A percentile compares a stretch with the other conserved stretches of the same genome.
These are phyloP conservation scores for Cochlearia excelsa DNA, from an alignment of 345 rosid species.

Conservation along the genomic window DNA sequence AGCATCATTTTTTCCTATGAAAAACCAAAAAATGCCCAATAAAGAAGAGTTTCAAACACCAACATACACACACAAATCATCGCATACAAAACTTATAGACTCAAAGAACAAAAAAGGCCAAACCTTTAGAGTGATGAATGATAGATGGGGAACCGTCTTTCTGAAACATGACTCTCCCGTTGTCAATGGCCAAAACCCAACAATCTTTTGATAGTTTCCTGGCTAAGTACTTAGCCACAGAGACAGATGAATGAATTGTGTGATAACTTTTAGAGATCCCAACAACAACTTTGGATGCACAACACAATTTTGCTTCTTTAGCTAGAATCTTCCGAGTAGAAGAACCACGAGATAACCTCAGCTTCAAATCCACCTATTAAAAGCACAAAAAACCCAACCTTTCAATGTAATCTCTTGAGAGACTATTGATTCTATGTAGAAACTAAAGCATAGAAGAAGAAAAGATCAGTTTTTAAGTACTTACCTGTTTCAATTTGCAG, in stretches of 20 bases:
- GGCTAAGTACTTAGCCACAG: slow-evolving; percentile 87
- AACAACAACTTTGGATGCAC: slow-evolving; percentile 60
- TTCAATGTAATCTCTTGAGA: slow-evolving; percentile 2
- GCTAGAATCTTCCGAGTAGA: slow-evolving; percentile 60
- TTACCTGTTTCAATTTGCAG: slow-evolving; percentile 93
- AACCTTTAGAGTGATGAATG: slow-evolving; percentile 46
- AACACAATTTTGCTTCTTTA: slow-evolving; percentile 63
- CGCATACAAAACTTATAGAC: slow-evolving; percentile 6
- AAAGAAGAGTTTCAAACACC: slow-evolving; percentile 8
- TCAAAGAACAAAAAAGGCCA: background rate
- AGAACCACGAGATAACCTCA: slow-evolving; percentile 69
- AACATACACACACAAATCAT: background rate
- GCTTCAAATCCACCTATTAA: slow-evolving; percentile 83
- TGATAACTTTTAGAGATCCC: slow-evolving; percentile 52
- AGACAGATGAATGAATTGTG: slow-evolving; percentile 54
- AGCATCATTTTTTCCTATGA: slow-evolving; percentile 47
- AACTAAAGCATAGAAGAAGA: slow-evolving; percentile 4
- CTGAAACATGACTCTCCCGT: slow-evolving; percentile 68
- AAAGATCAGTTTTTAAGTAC: background rate
- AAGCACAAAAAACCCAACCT: background rate
- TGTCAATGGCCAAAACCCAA: slow-evolving; percentile 65
- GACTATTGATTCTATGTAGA: background rate
- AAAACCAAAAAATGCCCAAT: background rate
- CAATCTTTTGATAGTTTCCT: slow-evolving; percentile 58
- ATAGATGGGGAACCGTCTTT: slow-evolving; percentile 49